Base-by-base conservation (phyloP, 2,329 filamentous ascomycete genomes). In the Colletotrichum neosansevieriae region DNA sequence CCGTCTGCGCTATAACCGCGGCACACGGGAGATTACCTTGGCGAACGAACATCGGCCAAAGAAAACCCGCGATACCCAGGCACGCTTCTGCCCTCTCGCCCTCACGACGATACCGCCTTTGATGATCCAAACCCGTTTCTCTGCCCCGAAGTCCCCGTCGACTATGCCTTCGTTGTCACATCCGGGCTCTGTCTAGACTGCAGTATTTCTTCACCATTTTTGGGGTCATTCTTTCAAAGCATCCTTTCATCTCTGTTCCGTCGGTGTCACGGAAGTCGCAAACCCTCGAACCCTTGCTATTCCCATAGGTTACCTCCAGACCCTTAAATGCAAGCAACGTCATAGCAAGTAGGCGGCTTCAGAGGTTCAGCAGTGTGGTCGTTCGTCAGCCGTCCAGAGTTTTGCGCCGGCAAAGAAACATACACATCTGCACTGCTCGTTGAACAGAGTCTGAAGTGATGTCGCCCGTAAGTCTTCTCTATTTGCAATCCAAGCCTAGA, bases 381-480 rank as follows among this genome's bases (percentile, higher is more conserved):
- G 53, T 62, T 9, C 42, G 17, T 51, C 24, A 51, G 36, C 49
- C 42, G 29, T 21, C 19, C 29, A 59, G 34, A 44, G 40, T 57
- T 29, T 45, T 62, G 67, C 44, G 58, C 61, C 36, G 34, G 54
- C 47, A 66, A 50, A 49, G 15, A 47, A 17, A 32, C 17, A 51
- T 42, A 61, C 29, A 45, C 24, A 45, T 44, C 57, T 19, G 58
- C 57, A 51, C 67, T 67, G 67, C 62, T 58, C 50, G 34, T 58
- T 67, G 56, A 67, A 56, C 63, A 60, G 56, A 67, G 56, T 53
- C 63, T 69, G 61, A 57, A 67, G 67, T 59, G 42, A 69, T 69
- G 67, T 67, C 67, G 67, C 44, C 67, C 44, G 67, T 69, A 58
- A 56, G 67, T 67, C 24, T 38, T 15, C 19, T 15, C 9, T 32